phyloP scores from a whole-genome alignment of 306 rosid species.

The Luffa acutangula region DNA sequence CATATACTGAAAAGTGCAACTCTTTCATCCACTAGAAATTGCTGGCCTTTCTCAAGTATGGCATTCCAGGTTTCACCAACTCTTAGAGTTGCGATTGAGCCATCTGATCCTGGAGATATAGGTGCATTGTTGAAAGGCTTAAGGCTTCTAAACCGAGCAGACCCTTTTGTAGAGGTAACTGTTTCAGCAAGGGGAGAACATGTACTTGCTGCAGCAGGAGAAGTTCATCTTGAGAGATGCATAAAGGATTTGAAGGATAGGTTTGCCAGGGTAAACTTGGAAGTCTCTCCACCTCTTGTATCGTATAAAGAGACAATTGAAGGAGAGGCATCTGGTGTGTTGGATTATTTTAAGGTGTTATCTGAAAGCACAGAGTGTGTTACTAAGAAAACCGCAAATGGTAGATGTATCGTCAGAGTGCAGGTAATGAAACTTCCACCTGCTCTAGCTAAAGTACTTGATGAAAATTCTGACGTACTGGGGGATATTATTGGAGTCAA shows the following conservation, averaged over 20 bases:
- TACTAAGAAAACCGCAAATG: constrained; percentile 63
- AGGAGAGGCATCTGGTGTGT: constrained; percentile 42
- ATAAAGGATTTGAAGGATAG: constrained; percentile 81
- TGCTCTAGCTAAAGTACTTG: constrained; percentile 59
- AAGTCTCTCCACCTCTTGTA: constrained; percentile 79
- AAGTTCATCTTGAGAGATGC: constrained; percentile 92
- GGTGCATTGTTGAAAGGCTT: constrained; percentile 62
- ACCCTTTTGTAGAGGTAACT: constrained; percentile 82
- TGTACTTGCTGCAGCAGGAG: constrained; percentile 84
- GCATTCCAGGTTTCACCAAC: constrained; percentile 75
- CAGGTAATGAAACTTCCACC: constrained; percentile 64
- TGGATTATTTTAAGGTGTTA: constrained; percentile 47
- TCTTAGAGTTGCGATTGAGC: constrained; percentile 81
- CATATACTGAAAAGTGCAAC: constrained; percentile 87
- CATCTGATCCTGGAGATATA: constrained; percentile 74
- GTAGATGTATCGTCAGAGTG: constrained; percentile 63
- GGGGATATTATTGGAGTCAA: constrained; percentile 49
- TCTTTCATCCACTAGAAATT: constrained; percentile 64
- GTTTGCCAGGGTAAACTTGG: constrained; percentile 72
- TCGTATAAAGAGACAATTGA: constrained; percentile 76
- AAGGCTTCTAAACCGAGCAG: constrained; percentile 78
- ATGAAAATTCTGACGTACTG: constrained; percentile 59
- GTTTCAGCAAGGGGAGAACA: constrained; percentile 79
- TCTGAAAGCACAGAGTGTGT: constrained; percentile 45
- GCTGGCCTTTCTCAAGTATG: constrained; percentile 94